Evolutionary conservation across 2,329 filamentous ascomycete genomes (phyloP), one percentile per base, ranked within the genome.

Genomic region (Epichloe sibirici): DNA sequence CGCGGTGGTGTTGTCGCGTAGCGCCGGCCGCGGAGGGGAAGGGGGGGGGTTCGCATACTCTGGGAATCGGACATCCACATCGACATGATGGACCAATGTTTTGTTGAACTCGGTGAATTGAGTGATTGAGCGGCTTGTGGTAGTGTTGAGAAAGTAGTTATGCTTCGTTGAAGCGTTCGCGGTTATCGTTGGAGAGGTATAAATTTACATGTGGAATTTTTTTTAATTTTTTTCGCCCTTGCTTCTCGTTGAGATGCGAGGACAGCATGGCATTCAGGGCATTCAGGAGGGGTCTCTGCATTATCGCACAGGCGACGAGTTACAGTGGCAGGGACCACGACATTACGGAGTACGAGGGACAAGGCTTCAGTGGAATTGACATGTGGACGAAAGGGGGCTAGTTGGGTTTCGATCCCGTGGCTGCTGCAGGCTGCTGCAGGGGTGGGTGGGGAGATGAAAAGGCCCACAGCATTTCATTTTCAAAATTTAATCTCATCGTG

Each of bases 31-130:
- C 49, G n/a, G 49, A 25, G 51, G 8, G 51, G 49, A 46, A 12
- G 9, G 17, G 35, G 44, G 9, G 39, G 25, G 44, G 31, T 43
- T 40, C 48, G 76, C 86, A 65, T 78, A 95, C 91, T 97, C 72
- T 97, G 91, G 66, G 86, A 82, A 73, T 97, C 91, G 63, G 90
- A 88, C 65, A 97, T 79, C 91, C 91, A 97, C 87, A 95, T 94
- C 56, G 88, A 86, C 65, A 86, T 68, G 47, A 58, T 65, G 55
- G 53, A 51, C 42, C 37, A 23, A 34, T 5, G 47, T 15, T 46
- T 31, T 43, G 38, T 15, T 34, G 46, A 11, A 28, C n/a, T 51
- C 34, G 8, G 45, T 7, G 37, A 28, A 31, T 47, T 40, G 39
- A 25, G 5, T 8, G 17, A 34, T 25, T 12, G n/a, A 11, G 15